Evolutionary conservation across 352 stramenopile species (phyloP), one percentile per base, ranked within the genome.

Genomic region (Phytophthora pluvialis): DNA sequence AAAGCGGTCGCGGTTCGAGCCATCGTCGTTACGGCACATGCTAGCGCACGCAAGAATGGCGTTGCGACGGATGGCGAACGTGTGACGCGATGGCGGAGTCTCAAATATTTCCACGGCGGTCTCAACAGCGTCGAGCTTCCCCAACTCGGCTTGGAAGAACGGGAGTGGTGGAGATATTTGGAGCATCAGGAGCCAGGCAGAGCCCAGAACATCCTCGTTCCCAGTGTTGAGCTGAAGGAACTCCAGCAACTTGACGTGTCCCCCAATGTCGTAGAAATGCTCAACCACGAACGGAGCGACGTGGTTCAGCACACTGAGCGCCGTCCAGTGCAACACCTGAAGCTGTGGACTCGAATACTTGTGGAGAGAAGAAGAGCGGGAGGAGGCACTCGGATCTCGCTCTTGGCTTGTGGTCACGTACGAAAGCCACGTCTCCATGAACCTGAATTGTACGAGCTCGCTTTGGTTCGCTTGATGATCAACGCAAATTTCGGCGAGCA

Each of bases 381-480:
- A 44, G 32, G 33, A 18, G 12, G 39, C 47, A 18, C 16, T 28
- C 4, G 31, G 32, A 11, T 48, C 18, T 47, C 64, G 16, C 1
- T 60, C 32, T 21, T 70, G 40, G 9, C 38, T 61, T 7, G 39
- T 33, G 32, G 57, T 87, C 9, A 77, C 82, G 46, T 93, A 94
- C 9, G 71, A 64, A 4, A 95, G 49, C 48, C 88, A 68, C 9
- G 80, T 72, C 26, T 93, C 81, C 3, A 89, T 4, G 26, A 93
- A 91, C n/a, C 78, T 72, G 38, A 90, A 93, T 58, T 91, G 78
- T 28, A 82, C 66, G 11, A 95, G 58, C 29, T 89, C 74, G 18
- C 70, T 70, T 7, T 81, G 52, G 49, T 89, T 91, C 36, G 75
- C 74, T 47, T 71, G 66, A 53, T 91, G 73, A 40, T 68, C 80